phyloP scores from a whole-genome alignment of 73 alveolate species.

The Paramecium biaurelia region DNA sequence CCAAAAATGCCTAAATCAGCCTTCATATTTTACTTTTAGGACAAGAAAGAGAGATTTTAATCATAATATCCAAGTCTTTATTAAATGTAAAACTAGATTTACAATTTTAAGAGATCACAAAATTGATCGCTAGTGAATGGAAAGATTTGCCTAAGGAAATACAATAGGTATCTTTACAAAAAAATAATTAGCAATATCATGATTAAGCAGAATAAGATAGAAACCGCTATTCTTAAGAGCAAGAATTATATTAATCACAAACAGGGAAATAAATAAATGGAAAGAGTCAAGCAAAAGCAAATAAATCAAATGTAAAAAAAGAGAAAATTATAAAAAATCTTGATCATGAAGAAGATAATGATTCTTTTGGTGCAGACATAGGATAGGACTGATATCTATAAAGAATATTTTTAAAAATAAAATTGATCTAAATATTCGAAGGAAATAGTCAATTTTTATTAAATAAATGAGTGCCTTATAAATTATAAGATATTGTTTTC shows the following conservation, averaged over 20 bases:
- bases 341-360: neutral
- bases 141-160: constrained; percentile 57
- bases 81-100: neutral
- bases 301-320: neutral
- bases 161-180: constrained; percentile 5
- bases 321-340: neutral
- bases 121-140: constrained; percentile 64
- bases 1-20: constrained; percentile 66
- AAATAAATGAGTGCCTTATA: neutral
- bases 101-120: constrained; percentile 51
- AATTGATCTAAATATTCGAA: neutral
- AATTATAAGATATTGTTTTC: neutral
- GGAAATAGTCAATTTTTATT: neutral
- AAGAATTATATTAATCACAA: neutral
- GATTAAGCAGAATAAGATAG: neutral
- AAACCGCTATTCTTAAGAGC: neutral
- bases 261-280: neutral
- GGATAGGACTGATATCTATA: constrained; percentile 13
- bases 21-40: constrained; percentile 53
- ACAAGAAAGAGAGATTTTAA: constrained; percentile 53
- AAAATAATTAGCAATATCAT: constrained; percentile 6
- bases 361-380: constrained; percentile 40
- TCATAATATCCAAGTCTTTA: constrained; percentile 47
- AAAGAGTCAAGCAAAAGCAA: neutral
- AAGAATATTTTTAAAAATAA: neutral